A percentile compares a stretch with the other conserved stretches of the same genome.
These are phyloP conservation scores for Peronosclerospora sorghi DNA, from an alignment of 352 stramenopile species.

Conservation along the genomic window DNA sequence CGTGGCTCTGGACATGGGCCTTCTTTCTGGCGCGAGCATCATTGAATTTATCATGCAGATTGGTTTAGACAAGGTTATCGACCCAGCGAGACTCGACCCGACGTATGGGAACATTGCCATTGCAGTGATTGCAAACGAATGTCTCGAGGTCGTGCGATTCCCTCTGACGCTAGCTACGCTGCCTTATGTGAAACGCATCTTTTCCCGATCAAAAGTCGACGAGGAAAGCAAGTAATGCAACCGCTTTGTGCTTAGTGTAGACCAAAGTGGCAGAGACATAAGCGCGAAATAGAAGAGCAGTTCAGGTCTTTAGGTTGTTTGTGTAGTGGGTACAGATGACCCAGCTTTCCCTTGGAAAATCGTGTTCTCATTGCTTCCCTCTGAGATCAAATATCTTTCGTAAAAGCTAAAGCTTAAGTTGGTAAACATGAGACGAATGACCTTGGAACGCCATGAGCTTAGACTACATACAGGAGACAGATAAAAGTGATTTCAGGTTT, in stretches of 20 bases:
- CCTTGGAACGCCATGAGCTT: constrained; percentile 43
- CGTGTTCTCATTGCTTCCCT: constrained; percentile 73
- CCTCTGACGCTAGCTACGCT: constrained; percentile 79
- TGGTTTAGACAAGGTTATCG: constrained; percentile 67
- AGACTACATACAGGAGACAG: constrained; percentile 16
- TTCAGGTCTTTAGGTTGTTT: too few relatives aligned
- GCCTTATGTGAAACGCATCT: constrained; percentile 58
- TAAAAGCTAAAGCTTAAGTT: constrained; percentile 75
- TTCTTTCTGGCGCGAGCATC: constrained; percentile 61
- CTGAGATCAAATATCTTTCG: constrained; percentile 74
- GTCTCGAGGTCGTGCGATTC: constrained; percentile 75
- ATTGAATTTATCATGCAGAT: constrained; percentile 80
- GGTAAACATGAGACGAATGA: constrained; percentile 74
- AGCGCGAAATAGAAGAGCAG: too few relatives aligned
- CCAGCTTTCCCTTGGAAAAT: constrained; percentile 80
- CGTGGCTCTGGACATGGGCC: constrained; percentile 54
- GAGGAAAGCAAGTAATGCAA: constrained; percentile 21
- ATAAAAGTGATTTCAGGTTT: too few relatives aligned
- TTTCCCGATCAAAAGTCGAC: constrained; percentile 31
- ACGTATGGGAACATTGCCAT: constrained; percentile 83
- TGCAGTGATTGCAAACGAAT: constrained; percentile 80
- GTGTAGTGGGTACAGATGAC: constrained; percentile 5
- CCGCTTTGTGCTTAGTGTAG: background rate
- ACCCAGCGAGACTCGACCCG: constrained; percentile 63
- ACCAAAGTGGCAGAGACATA: too few relatives aligned